Conservation (phyloP, 202 grass and related monocot species). For the Panicum virgatum region DNA sequence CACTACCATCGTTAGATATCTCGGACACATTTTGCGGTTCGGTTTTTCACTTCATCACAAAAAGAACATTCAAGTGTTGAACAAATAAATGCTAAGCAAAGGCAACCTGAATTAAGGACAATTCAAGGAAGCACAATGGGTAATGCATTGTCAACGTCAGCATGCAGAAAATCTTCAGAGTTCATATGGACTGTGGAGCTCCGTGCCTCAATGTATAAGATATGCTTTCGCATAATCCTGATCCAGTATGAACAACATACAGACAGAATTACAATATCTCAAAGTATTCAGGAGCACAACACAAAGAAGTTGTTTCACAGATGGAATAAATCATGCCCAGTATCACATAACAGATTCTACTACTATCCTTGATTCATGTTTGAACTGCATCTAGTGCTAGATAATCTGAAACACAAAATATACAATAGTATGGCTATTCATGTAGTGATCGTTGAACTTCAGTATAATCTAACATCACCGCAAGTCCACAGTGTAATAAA, state of each 20-base stretch:
- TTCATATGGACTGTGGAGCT: neutral
- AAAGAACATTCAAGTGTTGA: neutral
- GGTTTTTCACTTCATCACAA: neutral
- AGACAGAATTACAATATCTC: neutral
- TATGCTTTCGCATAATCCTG: neutral
- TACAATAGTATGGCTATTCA: neutral
- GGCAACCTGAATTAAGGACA: neutral
- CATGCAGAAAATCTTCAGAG: neutral
- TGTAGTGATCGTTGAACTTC: neutral
- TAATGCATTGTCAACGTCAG: neutral
- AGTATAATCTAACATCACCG: neutral
- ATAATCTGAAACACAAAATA: neutral
- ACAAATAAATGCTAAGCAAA: neutral
- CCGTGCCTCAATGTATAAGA: neutral
- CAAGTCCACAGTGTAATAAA: neutral
- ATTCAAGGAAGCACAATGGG: neutral
- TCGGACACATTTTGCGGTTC: neutral
- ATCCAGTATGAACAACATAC: neutral
- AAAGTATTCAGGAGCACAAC: neutral
- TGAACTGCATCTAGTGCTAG: neutral
- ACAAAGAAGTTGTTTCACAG: neutral
- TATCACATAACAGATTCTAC: neutral
- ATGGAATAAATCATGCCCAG: neutral
- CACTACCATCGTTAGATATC: neutral
- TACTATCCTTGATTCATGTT: too few species aligned